Conservation (phyloP, 2,329 filamentous ascomycete species). For the Neophaeococcomyces mojaviensis region DNA sequence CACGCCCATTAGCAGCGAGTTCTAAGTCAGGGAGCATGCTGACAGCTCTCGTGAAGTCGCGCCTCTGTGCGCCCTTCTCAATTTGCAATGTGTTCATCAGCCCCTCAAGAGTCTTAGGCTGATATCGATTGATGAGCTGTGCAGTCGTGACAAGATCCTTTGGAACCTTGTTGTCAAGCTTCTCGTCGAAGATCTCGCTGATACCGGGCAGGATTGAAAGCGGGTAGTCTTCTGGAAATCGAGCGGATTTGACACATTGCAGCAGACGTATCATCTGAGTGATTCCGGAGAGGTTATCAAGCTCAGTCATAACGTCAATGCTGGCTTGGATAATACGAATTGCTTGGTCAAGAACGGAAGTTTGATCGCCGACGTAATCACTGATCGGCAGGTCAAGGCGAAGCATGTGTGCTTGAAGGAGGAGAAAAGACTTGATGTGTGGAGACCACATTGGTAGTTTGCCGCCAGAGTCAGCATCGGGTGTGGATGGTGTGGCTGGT, state of each 20-base stretch:
- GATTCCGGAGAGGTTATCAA: slow-evolving; percentile 68
- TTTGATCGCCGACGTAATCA: slow-evolving; percentile 94
- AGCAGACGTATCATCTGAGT: slow-evolving; percentile 76
- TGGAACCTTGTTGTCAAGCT: slow-evolving; percentile 18
- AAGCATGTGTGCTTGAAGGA: slow-evolving; percentile 91
- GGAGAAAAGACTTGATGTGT: slow-evolving; percentile 89
- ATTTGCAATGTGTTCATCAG: slow-evolving; percentile 24
- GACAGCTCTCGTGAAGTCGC: slow-evolving; percentile 46
- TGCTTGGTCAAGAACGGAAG: slow-evolving; percentile 80
- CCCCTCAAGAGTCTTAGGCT: slow-evolving; percentile 18
- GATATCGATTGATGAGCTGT: slow-evolving; percentile 18
- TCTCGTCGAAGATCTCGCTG: slow-evolving; percentile 26
- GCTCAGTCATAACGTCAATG: slow-evolving; percentile 85
- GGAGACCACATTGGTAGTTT: slow-evolving; percentile 91
- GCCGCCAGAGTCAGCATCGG: slow-evolving; percentile 37
- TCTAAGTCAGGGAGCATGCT: slow-evolving; percentile 23
- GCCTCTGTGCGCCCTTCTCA: slow-evolving; percentile 8
- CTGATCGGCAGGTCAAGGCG: slow-evolving; percentile 87
- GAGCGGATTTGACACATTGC: slow-evolving; percentile 84
- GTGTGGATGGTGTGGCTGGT: slow-evolving; percentile 22
- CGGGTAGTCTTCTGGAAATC: slow-evolving; percentile 79
- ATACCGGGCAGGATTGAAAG: slow-evolving; percentile 74
- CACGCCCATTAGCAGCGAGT: slow-evolving; percentile 20
- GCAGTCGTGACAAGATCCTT: slow-evolving; percentile 20
- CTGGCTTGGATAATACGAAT: slow-evolving; percentile 95